Percentiles rank a stretch among this genome's conserved stretches.
Evolutionary conservation across 176 grass and related monocot species (phyloP).

Genomic region (Bonia amplexicaulis): DNA sequence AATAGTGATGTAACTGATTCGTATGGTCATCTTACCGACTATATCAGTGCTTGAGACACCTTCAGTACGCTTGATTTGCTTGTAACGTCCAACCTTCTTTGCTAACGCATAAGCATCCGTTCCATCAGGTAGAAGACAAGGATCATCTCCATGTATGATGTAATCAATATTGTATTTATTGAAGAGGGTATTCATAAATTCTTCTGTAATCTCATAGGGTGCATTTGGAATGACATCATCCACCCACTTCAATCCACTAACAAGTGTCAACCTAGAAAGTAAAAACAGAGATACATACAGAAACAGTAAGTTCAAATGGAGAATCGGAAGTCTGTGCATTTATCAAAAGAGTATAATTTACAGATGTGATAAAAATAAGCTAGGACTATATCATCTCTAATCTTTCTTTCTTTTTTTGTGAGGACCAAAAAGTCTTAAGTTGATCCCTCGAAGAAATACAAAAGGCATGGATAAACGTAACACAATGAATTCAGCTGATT

Average conservation of each 20-base stretch:
- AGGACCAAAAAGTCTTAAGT: not conserved
- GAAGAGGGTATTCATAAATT: constrained; percentile 89
- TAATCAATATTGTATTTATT: constrained; percentile 86
- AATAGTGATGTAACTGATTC: not conserved
- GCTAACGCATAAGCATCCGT: constrained; percentile 79
- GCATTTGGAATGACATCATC: constrained; percentile 81
- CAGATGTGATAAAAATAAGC: not conserved
- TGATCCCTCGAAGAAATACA: not conserved
- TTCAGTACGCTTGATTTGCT: constrained; percentile 93
- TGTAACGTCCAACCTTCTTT: constrained; percentile 85
- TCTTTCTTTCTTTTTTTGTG: not conserved
- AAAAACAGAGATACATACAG: not conserved
- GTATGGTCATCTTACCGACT: constrained; percentile 55
- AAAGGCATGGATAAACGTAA: not conserved
- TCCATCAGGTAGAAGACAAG: constrained; percentile 82
- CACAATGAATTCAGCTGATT: not conserved
- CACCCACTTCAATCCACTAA: constrained; percentile 89
- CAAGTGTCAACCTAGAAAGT: constrained; percentile 64
- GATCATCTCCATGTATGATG: constrained; percentile 92
- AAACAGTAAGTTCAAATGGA: not conserved
- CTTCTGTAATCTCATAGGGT: constrained; percentile 83
- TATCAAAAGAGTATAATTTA: not conserved
- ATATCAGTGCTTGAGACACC: constrained; percentile 89
- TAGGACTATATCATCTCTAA: not conserved
- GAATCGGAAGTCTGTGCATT: not conserved